Conservation (phyloP, 441 rosid genomes). For the Eutrema salsugineum region DNA sequence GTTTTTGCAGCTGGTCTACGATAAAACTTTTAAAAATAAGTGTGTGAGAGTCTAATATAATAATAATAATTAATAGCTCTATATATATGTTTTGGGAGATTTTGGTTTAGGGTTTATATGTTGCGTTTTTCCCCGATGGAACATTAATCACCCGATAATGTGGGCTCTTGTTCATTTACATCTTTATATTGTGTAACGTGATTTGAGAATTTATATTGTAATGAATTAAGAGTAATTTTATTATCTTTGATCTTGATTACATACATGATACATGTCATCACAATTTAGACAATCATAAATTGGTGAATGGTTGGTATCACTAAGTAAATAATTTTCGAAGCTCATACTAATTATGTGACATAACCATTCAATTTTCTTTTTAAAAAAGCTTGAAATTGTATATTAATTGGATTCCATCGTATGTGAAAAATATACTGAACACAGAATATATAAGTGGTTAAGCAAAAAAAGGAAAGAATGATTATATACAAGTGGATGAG, state of each 20-base stretch:
- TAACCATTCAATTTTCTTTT: neutral
- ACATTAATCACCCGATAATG: slow-evolving; percentile 15
- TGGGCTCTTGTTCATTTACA: slow-evolving; percentile 23
- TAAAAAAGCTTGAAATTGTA: neutral
- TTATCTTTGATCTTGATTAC: neutral
- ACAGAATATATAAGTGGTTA: slow-evolving; percentile 6
- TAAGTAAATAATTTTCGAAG: no score
- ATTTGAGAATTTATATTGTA: slow-evolving; percentile 13
- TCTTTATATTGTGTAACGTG: slow-evolving; percentile 18
- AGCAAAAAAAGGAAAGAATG: no score
- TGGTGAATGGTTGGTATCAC: neutral
- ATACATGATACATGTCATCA: neutral
- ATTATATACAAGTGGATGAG: neutral
- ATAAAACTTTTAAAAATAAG: slow-evolving; percentile 18
- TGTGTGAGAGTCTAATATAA: slow-evolving; percentile 17
- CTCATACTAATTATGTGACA: neutral
- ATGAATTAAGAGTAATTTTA: neutral
- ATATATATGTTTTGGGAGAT: slow-evolving; percentile 25
- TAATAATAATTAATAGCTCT: slow-evolving; percentile 11
- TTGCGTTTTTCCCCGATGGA: slow-evolving; percentile 5
- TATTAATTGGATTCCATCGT: neutral
- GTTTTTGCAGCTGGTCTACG: slow-evolving; percentile 23
- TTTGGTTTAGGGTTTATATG: slow-evolving; percentile 22
- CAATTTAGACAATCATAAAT: neutral
- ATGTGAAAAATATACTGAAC: neutral